A percentile compares a stretch with the other conserved stretches of the same genome.
Conservation (phyloP, 2,329 filamentous ascomycete species). For the Calonectria crousiana region DNA sequence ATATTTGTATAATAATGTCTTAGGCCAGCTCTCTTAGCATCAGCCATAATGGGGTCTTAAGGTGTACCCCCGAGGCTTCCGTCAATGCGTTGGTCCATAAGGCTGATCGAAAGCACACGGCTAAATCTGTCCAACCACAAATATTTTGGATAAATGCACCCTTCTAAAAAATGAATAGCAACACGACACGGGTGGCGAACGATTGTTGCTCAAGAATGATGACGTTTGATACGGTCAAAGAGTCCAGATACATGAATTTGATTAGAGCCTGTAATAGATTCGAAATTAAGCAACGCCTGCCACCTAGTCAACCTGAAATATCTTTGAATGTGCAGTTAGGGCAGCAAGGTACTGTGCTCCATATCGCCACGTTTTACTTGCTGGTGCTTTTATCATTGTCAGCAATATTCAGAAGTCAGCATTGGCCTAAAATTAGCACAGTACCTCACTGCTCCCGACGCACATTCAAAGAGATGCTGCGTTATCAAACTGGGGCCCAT, state of each 20-base stretch:
- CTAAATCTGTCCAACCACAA: neutral
- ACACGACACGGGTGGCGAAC: neutral
- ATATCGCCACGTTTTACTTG: too few relatives aligned
- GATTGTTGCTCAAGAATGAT: neutral
- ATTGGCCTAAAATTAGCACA: too few relatives aligned
- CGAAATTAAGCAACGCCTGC: neutral
- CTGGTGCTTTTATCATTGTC: too few relatives aligned
- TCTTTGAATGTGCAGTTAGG: too few relatives aligned
- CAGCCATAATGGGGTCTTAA: neutral
- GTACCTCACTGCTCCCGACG: too few relatives aligned
- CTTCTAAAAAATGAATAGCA: neutral
- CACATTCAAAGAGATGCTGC: too few relatives aligned
- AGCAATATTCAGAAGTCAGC: too few relatives aligned
- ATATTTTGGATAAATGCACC: neutral
- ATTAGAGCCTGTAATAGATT: neutral
- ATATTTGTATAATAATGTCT: slow-evolving; percentile 3
- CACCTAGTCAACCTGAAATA: neutral
- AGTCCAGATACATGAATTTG: neutral
- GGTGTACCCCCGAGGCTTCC: neutral
- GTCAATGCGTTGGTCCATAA: neutral
- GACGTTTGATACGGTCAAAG: neutral
- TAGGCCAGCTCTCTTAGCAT: neutral
- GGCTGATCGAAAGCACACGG: neutral
- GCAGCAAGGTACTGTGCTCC: too few relatives aligned
- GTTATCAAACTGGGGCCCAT: neutral